These are phyloP conservation scores for Neolentinus lepideus DNA, from an alignment of 1,284 basidiomycete genomes.

Conservation along the genomic window DNA sequence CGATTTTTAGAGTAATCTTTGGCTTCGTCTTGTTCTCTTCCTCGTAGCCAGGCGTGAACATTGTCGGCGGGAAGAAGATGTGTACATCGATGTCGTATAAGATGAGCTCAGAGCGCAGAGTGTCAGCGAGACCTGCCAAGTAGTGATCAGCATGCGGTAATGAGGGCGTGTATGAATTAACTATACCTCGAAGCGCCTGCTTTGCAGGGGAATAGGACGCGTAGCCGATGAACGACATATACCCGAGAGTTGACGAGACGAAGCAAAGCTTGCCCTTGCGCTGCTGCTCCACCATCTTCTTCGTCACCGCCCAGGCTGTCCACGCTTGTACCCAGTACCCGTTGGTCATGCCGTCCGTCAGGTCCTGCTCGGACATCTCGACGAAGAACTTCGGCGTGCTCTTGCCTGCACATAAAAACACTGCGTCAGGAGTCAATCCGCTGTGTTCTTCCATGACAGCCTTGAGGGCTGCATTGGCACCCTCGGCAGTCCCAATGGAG, in stretches of 20 bases:
- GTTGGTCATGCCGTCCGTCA: slow-evolving; percentile 55
- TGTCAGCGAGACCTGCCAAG: slow-evolving; percentile 75
- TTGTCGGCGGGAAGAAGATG: slow-evolving; percentile 84
- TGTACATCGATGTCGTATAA: slow-evolving; percentile 80
- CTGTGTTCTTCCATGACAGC: slow-evolving; percentile 45
- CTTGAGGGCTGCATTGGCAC: slow-evolving; percentile 53
- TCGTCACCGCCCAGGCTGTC: slow-evolving; percentile 70
- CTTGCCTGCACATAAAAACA: slow-evolving; percentile 76
- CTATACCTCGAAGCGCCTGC: slow-evolving; percentile 78
- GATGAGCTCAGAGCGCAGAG: slow-evolving; percentile 76
- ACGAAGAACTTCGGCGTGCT: slow-evolving; percentile 68
- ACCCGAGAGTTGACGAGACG: slow-evolving; percentile 76
- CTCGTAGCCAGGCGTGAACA: slow-evolving; percentile 76
- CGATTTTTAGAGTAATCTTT: slow-evolving; percentile 72
- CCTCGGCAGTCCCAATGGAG: slow-evolving; percentile 42
- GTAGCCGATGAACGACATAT: slow-evolving; percentile 82
- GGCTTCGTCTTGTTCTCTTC: slow-evolving; percentile 84
- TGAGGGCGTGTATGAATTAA: slow-evolving; percentile 6
- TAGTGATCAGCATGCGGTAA: slow-evolving; percentile 1
- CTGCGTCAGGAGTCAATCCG: slow-evolving; percentile 59
- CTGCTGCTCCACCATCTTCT: slow-evolving; percentile 59
- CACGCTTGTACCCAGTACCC: slow-evolving; percentile 72
- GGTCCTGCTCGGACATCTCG: slow-evolving; percentile 52
- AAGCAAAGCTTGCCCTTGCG: slow-evolving; percentile 71
- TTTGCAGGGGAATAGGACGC: slow-evolving; percentile 85